Conservation (phyloP, 2,329 filamentous ascomycete species). For the Kalaharituber pfeilii region DNA sequence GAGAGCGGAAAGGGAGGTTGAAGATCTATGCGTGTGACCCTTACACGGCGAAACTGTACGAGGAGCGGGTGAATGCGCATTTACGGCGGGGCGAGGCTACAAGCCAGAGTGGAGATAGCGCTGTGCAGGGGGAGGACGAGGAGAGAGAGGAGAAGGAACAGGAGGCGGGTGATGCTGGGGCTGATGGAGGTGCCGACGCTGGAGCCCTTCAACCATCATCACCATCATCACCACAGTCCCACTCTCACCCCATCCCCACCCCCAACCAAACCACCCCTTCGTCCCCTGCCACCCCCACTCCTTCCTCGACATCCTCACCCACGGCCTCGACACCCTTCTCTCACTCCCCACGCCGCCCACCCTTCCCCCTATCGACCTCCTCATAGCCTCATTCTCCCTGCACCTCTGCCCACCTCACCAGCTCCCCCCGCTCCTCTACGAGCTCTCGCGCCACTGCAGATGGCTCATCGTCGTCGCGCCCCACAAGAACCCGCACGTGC, state of each 20-base stretch:
- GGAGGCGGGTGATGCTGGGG: not conserved
- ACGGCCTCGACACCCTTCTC: not conserved
- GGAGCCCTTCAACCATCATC: not conserved
- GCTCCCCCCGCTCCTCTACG: not conserved
- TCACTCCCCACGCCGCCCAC: not conserved
- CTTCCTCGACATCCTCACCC: not conserved
- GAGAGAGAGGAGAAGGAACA: not conserved
- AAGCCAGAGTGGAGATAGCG: not conserved
- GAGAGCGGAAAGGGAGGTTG: not conserved
- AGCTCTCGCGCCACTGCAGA: not conserved
- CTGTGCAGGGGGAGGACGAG: not conserved
- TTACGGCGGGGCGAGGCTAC: not conserved
- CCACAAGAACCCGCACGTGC: not conserved
- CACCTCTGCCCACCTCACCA: not conserved
- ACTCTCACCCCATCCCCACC: not conserved
- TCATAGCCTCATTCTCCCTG: not conserved
- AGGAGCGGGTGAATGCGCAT: not conserved
- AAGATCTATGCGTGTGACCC: not conserved
- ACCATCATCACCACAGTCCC: not conserved
- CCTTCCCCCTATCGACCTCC: not conserved
- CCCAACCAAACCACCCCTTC: not conserved
- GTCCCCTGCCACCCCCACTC: not conserved
- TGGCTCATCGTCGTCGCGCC: not conserved
- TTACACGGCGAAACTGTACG: not conserved
- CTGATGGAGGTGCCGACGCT: too few species aligned